These are phyloP conservation scores for Arabidopsis lyrata DNA, from an alignment of 441 rosid genomes.

Conservation along the genomic window DNA sequence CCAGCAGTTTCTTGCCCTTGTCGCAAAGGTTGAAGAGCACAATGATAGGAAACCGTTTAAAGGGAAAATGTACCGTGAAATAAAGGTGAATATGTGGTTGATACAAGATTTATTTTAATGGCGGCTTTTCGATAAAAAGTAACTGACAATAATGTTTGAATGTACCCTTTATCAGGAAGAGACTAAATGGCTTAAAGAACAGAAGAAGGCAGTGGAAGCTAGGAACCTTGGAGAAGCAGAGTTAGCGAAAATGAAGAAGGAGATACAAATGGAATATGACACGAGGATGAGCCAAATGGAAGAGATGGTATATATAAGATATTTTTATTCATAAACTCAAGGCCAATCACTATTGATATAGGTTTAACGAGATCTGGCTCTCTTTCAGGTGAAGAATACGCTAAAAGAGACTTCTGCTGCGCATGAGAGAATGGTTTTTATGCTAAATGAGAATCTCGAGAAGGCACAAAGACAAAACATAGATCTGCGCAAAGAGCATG, in stretches of 20 bases:
- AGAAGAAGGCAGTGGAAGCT: conserved; percentile 3
- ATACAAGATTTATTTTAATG: too few species aligned
- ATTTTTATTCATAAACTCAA: too few species aligned
- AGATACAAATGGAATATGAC: neutral
- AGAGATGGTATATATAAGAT: neutral
- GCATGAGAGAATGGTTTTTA: neutral
- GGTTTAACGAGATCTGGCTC: too few species aligned
- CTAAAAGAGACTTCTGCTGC: conserved; percentile 14
- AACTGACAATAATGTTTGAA: neutral
- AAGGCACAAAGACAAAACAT: neutral
- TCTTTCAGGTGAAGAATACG: neutral
- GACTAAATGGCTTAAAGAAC: neutral
- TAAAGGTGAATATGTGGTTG: neutral
- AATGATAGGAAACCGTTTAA: neutral
- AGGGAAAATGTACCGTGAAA: neutral
- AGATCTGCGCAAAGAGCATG: neutral
- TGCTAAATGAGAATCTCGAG: neutral
- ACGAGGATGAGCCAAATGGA: neutral
- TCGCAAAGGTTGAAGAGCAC: neutral
- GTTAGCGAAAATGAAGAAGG: neutral
- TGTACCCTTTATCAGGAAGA: conserved; percentile 5
- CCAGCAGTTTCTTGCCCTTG: neutral
- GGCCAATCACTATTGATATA: too few species aligned
- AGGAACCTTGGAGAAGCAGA: conserved; percentile 1
- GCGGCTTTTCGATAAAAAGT: too few species aligned